Evolutionary conservation across 176 grass and related monocot genomes (phyloP).

Genomic region (Tillandsia leiboldiana): DNA sequence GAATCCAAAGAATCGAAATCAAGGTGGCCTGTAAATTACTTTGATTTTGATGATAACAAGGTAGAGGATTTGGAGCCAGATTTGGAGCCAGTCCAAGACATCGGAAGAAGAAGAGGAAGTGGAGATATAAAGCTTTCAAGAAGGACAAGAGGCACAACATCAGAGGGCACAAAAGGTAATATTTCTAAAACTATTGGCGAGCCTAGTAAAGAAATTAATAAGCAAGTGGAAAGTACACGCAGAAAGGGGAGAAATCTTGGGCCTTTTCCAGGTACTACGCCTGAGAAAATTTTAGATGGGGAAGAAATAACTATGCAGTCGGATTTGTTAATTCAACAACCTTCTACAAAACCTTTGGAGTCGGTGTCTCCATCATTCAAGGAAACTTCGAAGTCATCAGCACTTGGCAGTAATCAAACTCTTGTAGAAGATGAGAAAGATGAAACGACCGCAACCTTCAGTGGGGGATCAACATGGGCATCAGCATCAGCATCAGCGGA

Average conservation of each 20-base stretch:
- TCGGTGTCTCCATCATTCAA: slow-evolving; percentile 17
- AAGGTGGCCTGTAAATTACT: slow-evolving; percentile 26
- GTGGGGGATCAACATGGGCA: not conserved
- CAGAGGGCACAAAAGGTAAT: slow-evolving; percentile 27
- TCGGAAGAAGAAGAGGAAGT: slow-evolving; percentile 20
- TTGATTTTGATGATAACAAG: slow-evolving; percentile 36
- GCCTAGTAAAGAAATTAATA: slow-evolving; percentile 6
- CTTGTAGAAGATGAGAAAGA: slow-evolving; percentile 22
- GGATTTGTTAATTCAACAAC: slow-evolving; percentile 23
- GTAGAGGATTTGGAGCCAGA: slow-evolving; percentile 30
- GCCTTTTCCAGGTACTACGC: slow-evolving; percentile 5
- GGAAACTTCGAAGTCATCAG: slow-evolving; percentile 16
- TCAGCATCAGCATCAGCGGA: slow-evolving; percentile 1
- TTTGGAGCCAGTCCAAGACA: slow-evolving; percentile 6
- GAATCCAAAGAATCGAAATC: slow-evolving; percentile 21
- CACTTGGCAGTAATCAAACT: slow-evolving; percentile 11
- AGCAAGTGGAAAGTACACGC: not conserved
- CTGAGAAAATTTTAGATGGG: slow-evolving; percentile 9
- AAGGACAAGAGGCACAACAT: slow-evolving; percentile 37
- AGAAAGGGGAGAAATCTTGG: slow-evolving; percentile 11
- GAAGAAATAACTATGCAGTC: slow-evolving; percentile 14
- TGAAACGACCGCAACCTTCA: too few relatives aligned
- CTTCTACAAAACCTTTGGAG: slow-evolving; percentile 27
- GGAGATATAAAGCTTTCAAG: slow-evolving; percentile 45
- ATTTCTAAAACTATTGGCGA: slow-evolving; percentile 2